Conservation (phyloP, 1,139 yeast species). For the Scheffersomyces illinoinensis region DNA sequence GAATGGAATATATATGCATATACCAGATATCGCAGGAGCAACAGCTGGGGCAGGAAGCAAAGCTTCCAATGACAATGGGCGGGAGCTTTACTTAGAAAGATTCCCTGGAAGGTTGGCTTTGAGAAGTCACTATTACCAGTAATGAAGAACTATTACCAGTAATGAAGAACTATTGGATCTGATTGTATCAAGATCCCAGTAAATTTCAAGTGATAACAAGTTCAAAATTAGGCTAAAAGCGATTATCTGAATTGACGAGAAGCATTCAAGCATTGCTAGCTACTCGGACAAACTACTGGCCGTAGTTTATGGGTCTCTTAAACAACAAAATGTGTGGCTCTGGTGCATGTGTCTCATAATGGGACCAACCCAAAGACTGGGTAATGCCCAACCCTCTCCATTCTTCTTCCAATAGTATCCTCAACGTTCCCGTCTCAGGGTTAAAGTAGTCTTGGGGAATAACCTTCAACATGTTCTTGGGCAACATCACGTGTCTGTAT, state of each 20-base stretch:
- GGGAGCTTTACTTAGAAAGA: background rate
- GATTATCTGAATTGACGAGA: background rate
- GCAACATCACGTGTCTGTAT: slow-evolving; percentile 91
- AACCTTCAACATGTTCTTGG: slow-evolving; percentile 91
- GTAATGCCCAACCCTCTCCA: slow-evolving; percentile 99
- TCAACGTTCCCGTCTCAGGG: slow-evolving; percentile 90
- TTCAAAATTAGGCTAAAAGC: background rate
- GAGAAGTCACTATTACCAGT: background rate
- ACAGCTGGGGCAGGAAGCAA: background rate
- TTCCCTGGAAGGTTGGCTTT: background rate
- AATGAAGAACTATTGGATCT: background rate
- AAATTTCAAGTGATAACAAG: background rate
- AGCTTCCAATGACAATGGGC: background rate
- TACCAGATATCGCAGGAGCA: background rate
- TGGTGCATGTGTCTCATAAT: slow-evolving; percentile 97
- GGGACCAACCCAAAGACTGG: slow-evolving; percentile 97
- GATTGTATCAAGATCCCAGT: background rate
- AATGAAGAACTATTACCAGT: background rate
- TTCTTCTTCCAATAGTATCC: slow-evolving; percentile 90
- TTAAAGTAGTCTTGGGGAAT: slow-evolving; percentile 97
- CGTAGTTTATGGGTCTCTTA: slow-evolving; percentile 59
- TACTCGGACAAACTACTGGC: slow-evolving; percentile 11
- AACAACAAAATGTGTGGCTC: slow-evolving; percentile 96
- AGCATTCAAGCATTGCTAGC: background rate
- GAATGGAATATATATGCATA: background rate